phyloP scores from a whole-genome alignment of 176 grass and related monocot genomes.

The Rhynchospora tenuis region DNA sequence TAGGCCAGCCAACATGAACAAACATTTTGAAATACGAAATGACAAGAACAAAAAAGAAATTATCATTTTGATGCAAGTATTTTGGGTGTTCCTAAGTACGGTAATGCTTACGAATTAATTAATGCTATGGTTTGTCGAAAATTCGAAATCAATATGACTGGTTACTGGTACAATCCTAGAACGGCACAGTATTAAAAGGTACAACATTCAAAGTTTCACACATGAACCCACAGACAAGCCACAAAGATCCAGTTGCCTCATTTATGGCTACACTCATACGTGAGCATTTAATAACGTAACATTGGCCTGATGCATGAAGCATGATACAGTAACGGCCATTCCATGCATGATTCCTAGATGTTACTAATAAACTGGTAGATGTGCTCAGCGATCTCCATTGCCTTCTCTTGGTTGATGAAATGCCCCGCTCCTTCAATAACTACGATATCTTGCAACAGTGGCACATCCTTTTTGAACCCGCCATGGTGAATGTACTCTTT shows the following conservation, averaged over 20 bases:
- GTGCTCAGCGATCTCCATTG: constrained; percentile 27
- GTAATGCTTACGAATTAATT: background rate
- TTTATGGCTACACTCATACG: background rate
- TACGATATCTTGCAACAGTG: constrained; percentile 31
- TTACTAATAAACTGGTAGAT: constrained; percentile 35
- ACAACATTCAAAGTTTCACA: background rate
- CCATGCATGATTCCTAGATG: background rate
- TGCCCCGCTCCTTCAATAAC: constrained; percentile 37
- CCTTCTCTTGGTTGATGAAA: constrained; percentile 49
- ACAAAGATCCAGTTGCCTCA: background rate
- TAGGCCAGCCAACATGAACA: too few species aligned
- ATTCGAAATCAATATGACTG: background rate
- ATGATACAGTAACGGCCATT: background rate
- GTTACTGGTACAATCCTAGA: background rate
- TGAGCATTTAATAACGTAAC: background rate
- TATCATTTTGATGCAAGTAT: too few species aligned
- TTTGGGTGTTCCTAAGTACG: background rate
- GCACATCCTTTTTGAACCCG: constrained; percentile 39
- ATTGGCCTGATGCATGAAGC: background rate
- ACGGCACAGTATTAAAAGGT: background rate
- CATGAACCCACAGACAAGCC: background rate
- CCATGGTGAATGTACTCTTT: constrained; percentile 42
- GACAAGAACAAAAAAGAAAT: too few species aligned
- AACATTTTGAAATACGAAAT: too few species aligned
- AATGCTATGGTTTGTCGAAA: background rate